phyloP scores from a whole-genome alignment of 192 early-diverging fungal genomes.

The Entomortierella chlamydospora region DNA sequence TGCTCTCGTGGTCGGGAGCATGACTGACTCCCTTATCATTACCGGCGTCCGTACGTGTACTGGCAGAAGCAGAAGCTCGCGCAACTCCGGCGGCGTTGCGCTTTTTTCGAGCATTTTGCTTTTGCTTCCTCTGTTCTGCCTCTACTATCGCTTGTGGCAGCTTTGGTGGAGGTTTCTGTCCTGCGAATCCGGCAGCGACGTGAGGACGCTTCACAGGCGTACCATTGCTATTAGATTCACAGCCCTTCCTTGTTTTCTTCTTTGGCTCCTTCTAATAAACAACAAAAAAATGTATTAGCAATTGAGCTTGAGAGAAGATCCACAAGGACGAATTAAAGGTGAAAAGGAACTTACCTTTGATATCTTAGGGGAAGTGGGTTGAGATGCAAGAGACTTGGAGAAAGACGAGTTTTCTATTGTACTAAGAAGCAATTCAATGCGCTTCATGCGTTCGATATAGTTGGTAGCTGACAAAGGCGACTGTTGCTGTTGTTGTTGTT shows the following conservation, averaged over 20 bases:
- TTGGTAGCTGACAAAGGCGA: background rate
- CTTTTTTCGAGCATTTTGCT: conserved; percentile 30
- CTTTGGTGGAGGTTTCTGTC: conserved; percentile 54
- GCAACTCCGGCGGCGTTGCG: conserved; percentile 18
- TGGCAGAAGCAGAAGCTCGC: background rate
- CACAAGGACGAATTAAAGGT: too few species aligned
- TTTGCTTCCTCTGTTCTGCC: conserved; percentile 47
- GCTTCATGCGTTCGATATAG: conserved; percentile 41
- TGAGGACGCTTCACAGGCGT: conserved; percentile 35
- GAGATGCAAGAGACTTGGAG: conserved; percentile 20
- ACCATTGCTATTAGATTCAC: conserved; percentile 2
- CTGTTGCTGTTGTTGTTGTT: background rate
- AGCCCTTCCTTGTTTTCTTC: conserved; percentile 17
- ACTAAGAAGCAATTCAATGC: conserved; percentile 32
- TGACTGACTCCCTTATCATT: too few species aligned
- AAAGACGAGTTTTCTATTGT: conserved; percentile 21
- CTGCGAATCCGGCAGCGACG: conserved; percentile 48
- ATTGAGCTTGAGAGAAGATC: too few species aligned
- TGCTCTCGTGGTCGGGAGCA: too few species aligned
- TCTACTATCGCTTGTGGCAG: conserved; percentile 49
- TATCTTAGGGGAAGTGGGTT: conserved; percentile 7
- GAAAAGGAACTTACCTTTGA: conserved; percentile 15
- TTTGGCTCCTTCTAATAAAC: conserved; percentile 16
- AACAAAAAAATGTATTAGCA: background rate
- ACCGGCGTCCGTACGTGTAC: background rate